Base-by-base conservation (phyloP, 331 rosid species). In the Pyrus hybrid region DNA sequence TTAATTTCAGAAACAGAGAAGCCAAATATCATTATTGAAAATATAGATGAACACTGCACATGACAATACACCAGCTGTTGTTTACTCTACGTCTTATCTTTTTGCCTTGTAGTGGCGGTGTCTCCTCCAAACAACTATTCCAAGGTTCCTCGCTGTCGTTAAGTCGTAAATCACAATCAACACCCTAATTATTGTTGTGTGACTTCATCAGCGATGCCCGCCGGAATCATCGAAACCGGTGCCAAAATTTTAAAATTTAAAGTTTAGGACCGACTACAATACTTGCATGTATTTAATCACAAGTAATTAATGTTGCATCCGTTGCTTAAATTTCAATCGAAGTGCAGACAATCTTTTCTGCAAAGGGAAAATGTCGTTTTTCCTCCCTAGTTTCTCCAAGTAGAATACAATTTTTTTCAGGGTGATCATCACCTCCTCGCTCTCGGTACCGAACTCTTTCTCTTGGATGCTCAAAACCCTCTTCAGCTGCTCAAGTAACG, bases 391-490 rank as follows among this genome's bases (percentile, higher is more conserved):
- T 80, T 84, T 91, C 79, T 91, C 92, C 64, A 90, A 81, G 79
- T 81, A 91, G 80, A 79, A 89, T 22, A 87, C 90, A 53, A 90
- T 76, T 72, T 94, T 94, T 64, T 90, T 86, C 56, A 94, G 66
- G 70, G 96, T 94, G 57, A 69, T 81, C 79, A 88, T 74, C 63
- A 88, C 84, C 81, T 89, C 96, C 76, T 92, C 86, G 79, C 92
- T 84, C 84, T 91, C 98, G 7, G 65, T 3, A 54, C 98, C 97
- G 17, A 90, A 88, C 77, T 80, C 92, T 71, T 8, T 91, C 88
- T 94, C 97, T 73, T 94, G 95, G 61, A 94, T 94, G 32, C 68
- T 83, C 71, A 88, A 76, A 28, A 92, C 82, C 81, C 96, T 87
- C 68, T 81, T 81, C 32, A 92, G 92, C 83, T 77, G 76, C 77